These are phyloP conservation scores for Dothideomycetes sp. DNA, from an alignment of 2,329 filamentous ascomycete genomes.

Conservation along the genomic window DNA sequence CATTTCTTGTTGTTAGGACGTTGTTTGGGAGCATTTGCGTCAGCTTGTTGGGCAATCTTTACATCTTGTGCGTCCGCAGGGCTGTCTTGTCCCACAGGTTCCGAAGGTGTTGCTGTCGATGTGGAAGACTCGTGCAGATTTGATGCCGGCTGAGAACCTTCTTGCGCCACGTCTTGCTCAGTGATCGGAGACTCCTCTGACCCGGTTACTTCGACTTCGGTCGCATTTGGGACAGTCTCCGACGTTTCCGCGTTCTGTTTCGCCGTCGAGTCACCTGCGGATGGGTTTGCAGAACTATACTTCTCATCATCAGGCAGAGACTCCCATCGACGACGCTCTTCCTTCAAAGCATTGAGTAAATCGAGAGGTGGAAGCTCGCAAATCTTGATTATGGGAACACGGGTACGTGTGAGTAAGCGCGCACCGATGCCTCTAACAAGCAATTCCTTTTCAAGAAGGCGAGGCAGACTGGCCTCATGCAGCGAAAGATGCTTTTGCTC, in stretches of 20 bases:
- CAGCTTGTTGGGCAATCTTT: background rate
- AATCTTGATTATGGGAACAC: constrained; percentile 80
- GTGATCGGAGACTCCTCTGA: background rate
- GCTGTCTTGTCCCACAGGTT: no score
- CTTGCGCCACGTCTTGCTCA: background rate
- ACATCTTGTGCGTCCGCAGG: background rate
- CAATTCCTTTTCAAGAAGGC: constrained; percentile 63
- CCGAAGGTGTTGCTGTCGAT: background rate
- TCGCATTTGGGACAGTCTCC: background rate
- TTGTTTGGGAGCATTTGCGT: constrained; percentile 12
- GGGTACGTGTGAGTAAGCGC: constrained; percentile 63
- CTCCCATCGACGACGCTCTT: constrained; percentile 64
- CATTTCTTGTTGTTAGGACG: constrained; percentile 20
- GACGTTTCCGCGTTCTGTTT: background rate
- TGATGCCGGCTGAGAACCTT: background rate
- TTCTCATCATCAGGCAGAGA: constrained; percentile 36
- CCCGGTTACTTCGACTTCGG: background rate
- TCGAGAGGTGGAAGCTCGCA: constrained; percentile 58
- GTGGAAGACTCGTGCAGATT: constrained; percentile 3
- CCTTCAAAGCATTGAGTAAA: constrained; percentile 49
- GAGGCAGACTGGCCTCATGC: constrained; percentile 51
- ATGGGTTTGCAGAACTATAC: constrained; percentile 16
- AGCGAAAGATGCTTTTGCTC: constrained; percentile 17
- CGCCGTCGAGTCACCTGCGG: constrained; percentile 8
- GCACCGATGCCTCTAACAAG: constrained; percentile 64